Base-by-base conservation (phyloP, 2,329 filamentous ascomycete genomes). In the Fonsecaea pugnacius region DNA sequence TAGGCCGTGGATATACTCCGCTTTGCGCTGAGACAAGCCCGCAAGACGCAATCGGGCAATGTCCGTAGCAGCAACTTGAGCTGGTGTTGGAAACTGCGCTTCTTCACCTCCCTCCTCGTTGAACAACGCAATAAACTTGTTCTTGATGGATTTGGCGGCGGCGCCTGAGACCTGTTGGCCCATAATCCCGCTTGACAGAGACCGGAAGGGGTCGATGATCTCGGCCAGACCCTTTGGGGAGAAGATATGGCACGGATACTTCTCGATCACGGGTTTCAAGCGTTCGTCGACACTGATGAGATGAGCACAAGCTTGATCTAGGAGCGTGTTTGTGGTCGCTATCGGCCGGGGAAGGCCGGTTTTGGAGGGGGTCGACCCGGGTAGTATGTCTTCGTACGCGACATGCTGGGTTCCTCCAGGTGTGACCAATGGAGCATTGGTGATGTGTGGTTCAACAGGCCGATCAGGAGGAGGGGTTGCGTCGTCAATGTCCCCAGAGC, bases 151-250 rank as follows among this genome's bases (percentile, higher is more conserved):
- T 70, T 87, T 89, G 12, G 95, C 95, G 0, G 95, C 95, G 5
- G 92, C 92, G 18, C 94, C 92, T 0, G 92, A 96, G 21, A 99
- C 94, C 79, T 99, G 95, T 78, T 98, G 95, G 59, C 91, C 92
- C 72, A 98, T 96, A 74, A 99, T 97, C 58, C 92, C 90, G 76
- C 89, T 93, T 43, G 87, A 85, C 36, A 99, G 83, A 63, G 87
- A 88, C 71, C 90, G 89, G 73, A 97, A 99, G 0, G 95, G 95
- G 77, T 98, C 92, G 65, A 97, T 86, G 68, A 87, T 83, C 76
- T 97, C 92, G 32, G 89, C 86, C n/a, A 98, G 79, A 0, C 92
- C 92, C 67, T 90, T 88, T 0, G 91, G 85, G 1, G 88, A 90
- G 78, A 98, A 98, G 16, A 95, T 79, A 60, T 83, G 84, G 76